These are phyloP conservation scores for Ogataea allantospora DNA, from an alignment of 805 yeast species.

Conservation along the genomic window DNA sequence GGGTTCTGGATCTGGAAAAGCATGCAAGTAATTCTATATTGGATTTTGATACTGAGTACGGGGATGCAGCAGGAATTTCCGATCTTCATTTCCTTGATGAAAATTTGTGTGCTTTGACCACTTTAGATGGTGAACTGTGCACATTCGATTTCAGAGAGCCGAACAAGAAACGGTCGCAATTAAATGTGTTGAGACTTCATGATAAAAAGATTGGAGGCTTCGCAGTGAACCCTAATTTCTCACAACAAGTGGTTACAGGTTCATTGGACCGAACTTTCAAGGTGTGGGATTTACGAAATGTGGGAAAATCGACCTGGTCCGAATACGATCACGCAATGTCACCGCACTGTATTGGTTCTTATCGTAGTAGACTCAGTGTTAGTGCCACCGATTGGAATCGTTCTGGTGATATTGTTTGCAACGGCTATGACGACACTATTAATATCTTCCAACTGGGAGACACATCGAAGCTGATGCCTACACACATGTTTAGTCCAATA, in stretches of 20 bases:
- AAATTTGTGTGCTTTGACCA: slow-evolving; percentile 66
- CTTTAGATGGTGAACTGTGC: slow-evolving; percentile 77
- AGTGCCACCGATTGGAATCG: slow-evolving; percentile 82
- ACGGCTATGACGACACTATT: slow-evolving; percentile 89
- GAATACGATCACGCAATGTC: slow-evolving; percentile 47
- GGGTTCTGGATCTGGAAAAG: slow-evolving; percentile 65
- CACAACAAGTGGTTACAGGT: slow-evolving; percentile 75
- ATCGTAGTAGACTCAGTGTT: slow-evolving; percentile 73
- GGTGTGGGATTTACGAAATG: slow-evolving; percentile 80
- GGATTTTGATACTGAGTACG: slow-evolving; percentile 53
- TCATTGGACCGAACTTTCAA: slow-evolving; percentile 83
- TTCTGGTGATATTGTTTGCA: slow-evolving; percentile 72
- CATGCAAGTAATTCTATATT: slow-evolving; percentile 60
- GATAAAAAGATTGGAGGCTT: slow-evolving; percentile 94
- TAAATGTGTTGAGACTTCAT: slow-evolving; percentile 56
- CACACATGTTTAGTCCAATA: slow-evolving; percentile 16
- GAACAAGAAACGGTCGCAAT: slow-evolving; percentile 20
- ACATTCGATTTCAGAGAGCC: slow-evolving; percentile 60
- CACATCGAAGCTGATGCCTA: slow-evolving; percentile 22
- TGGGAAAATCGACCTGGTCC: slow-evolving; percentile 51
- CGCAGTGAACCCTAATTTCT: slow-evolving; percentile 65
- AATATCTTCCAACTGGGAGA: slow-evolving; percentile 61
- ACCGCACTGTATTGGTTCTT: slow-evolving; percentile 57
- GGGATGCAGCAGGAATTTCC: slow-evolving; percentile 63
- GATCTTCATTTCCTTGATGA: slow-evolving; percentile 63